Evolutionary conservation across 225 moss, liverwort and hornwort genomes (phyloP).

Genomic region (Physcomitrellopsis africana): DNA sequence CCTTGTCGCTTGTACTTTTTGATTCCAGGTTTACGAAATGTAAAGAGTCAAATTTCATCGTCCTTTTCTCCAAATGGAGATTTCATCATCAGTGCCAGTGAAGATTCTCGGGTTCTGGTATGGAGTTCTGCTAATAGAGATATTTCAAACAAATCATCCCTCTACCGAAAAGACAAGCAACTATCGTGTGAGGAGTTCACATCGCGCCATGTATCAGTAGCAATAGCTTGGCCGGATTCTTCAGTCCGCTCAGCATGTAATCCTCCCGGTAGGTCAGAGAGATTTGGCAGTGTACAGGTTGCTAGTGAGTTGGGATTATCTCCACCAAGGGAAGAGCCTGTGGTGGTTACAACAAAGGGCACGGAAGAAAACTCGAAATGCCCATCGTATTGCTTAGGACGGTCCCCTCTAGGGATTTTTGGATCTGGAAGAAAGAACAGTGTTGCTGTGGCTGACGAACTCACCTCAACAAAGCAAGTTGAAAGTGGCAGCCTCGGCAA

Average conservation of each 20-base stretch:
- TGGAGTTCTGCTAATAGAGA: slow-evolving; percentile 66
- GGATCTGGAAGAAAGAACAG: slow-evolving; percentile 52
- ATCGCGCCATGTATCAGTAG: slow-evolving; percentile 80
- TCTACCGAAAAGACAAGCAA: slow-evolving; percentile 76
- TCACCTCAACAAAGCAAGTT: slow-evolving; percentile 43
- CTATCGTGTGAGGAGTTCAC: slow-evolving; percentile 81
- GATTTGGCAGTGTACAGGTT: slow-evolving; percentile 25
- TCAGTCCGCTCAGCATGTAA: slow-evolving; percentile 38
- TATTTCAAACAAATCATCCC: slow-evolving; percentile 43
- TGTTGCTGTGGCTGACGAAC: slow-evolving; percentile 49
- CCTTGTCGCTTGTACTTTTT: neutral
- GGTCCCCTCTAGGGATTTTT: slow-evolving; percentile 60
- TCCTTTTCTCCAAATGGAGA: slow-evolving; percentile 76
- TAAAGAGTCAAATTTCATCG: slow-evolving; percentile 88
- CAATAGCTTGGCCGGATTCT: slow-evolving; percentile 78
- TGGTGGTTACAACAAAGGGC: neutral
- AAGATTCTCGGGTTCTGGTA: slow-evolving; percentile 84
- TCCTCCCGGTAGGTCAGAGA: slow-evolving; percentile 29
- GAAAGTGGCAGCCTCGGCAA: slow-evolving; percentile 30
- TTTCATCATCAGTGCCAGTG: slow-evolving; percentile 88
- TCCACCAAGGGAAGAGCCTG: slow-evolving; percentile 29
- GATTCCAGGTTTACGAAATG: slow-evolving; percentile 75
- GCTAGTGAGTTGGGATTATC: slow-evolving; percentile 25
- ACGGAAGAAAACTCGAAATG: slow-evolving; percentile 44
- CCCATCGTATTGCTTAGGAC: slow-evolving; percentile 52